Evolutionary conservation across 148 eudicot genomes (phyloP), one percentile per base, ranked within the genome.

Genomic region (Chenopodium suecicum): DNA sequence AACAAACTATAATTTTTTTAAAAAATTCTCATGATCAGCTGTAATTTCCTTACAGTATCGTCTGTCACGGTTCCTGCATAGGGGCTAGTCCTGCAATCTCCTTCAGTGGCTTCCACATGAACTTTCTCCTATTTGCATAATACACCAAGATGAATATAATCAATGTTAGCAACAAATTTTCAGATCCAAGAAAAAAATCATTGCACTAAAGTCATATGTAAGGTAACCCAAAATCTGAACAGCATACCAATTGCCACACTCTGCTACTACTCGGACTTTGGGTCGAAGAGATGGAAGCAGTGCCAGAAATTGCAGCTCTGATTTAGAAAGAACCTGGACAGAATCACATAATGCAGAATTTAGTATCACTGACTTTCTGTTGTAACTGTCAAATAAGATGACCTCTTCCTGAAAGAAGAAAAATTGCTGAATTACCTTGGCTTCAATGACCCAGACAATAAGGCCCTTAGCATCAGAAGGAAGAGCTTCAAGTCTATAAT

Each of bases 171-270:
- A 74, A 29, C 29, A 31, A 10, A 1, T n/a, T 3, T 13, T 5
- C 50, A 77, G 34, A 10, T 50, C 14, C 12, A 50, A 1, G 20
- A 58, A 19, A 58, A 56, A 19, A 34, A 11, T 20, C 23, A 23
- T n/a, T n/a, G 72, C 50, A 82, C 29, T 58, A 48, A 60, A 79
- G 25, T 7, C 8, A 67, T 41, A 22, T 27, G 56, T 4, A 16
- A 29, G 63, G n/a, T 63, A 50, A 41, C 20, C 16, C n/a, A 11
- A 32, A 66, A 23, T 37, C 11, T 46, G n/a, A 60, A 58, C 3
- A 31, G 66, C 60, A 77, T 88, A 95, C 99, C 98, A 95, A 85
- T 95, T 95, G 70, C 99, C 99, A 60, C 98, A 93, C 87, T 93
- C 99, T 62, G 99, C 98, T n/a, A 93, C 82, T n/a, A 95, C 99